Evolutionary conservation across 371 early-diverging fungal genomes (phyloP).

Genomic region (Batkoa obscura): DNA sequence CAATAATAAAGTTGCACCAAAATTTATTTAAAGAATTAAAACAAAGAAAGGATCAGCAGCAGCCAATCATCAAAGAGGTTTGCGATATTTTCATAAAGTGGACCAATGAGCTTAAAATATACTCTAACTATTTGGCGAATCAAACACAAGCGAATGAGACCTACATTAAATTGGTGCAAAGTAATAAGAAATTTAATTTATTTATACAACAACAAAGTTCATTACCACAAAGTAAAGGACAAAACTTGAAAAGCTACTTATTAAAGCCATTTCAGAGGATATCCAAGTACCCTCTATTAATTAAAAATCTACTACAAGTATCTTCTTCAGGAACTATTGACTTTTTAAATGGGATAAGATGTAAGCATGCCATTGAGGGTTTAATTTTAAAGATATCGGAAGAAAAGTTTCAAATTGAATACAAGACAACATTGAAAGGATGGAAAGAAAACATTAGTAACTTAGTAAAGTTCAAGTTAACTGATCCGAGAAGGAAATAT

Average conservation of each 20-base stretch:
- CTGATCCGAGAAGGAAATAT: neutral
- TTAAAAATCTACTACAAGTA: neutral
- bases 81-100: neutral
- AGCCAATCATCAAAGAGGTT: constrained; percentile 2
- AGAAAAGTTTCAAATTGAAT: neutral
- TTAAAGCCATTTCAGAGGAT: constrained; percentile 4
- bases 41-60: neutral
- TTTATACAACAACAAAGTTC: neutral
- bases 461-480: neutral
- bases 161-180: neutral
- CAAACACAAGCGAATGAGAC: neutral
- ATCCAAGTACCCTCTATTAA: neutral
- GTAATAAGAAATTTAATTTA: neutral
- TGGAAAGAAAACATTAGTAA: neutral
- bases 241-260: neutral
- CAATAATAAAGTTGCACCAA: neutral
- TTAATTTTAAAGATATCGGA: neutral
- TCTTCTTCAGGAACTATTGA: neutral
- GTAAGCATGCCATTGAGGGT: neutral
- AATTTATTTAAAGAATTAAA: neutral
- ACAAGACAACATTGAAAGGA: neutral
- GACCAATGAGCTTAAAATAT: neutral
- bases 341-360: neutral
- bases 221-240: neutral
- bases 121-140: neutral